A percentile compares a stretch with the other conserved stretches of the same genome.
Evolutionary conservation across 225 moss, liverwort and hornwort genomes (phyloP).

Genomic region (Sphagnum tenellum): DNA sequence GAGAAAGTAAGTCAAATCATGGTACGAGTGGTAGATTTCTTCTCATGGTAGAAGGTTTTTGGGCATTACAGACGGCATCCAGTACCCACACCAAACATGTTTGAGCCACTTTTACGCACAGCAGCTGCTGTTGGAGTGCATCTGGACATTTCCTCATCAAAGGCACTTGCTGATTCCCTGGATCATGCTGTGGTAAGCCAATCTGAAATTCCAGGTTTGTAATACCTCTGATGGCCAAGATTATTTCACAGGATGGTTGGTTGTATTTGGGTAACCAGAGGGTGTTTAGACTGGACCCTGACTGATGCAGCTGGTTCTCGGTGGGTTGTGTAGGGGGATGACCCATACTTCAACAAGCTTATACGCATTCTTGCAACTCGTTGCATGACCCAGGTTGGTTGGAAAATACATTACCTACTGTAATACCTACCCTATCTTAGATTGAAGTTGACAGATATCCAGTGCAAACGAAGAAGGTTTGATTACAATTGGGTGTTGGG

Average conservation of each 20-base stretch:
- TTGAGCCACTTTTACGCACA: conserved; percentile 83
- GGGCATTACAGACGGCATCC: conserved; percentile 70
- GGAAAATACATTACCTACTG: no score
- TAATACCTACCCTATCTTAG: no score
- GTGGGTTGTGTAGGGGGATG: conserved; percentile 39
- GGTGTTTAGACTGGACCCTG: no score
- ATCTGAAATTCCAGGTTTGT: not conserved
- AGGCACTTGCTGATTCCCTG: conserved; percentile 87
- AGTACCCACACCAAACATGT: conserved; percentile 89
- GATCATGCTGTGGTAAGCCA: conserved; percentile 74
- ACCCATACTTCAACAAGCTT: conserved; percentile 99
- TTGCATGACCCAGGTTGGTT: conserved; percentile 91
- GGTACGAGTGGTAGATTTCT: no score
- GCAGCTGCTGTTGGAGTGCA: conserved; percentile 86
- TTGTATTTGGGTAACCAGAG: no score
- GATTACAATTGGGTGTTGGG: no score
- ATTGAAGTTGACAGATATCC: no score
- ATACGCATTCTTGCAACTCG: conserved; percentile 96
- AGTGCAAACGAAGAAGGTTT: no score
- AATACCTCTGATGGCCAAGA: not conserved
- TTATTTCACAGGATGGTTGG: not conserved
- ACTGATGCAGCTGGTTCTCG: conserved; percentile 4
- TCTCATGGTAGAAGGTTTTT: no score
- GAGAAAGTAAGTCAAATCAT: no score
- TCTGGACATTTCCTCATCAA: conserved; percentile 87